Base-by-base conservation (phyloP, 1,139 yeast genomes). In the Pichia sp. region DNA sequence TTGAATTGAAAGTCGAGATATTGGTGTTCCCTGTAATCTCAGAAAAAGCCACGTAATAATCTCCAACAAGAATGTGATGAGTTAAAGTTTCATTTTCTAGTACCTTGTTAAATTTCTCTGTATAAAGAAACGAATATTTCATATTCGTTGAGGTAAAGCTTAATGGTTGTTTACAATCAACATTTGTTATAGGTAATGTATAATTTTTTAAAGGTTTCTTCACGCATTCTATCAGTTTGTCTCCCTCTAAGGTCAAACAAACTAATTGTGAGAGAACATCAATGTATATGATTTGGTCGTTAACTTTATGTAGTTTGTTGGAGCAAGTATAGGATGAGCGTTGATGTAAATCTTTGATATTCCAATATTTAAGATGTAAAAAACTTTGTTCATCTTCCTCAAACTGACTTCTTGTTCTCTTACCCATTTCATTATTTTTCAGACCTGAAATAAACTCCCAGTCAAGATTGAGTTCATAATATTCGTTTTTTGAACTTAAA, bases 111-210 rank as follows among this genome's bases (percentile, higher is more conserved):
- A 32, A 30, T 8, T 18, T 26, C n/a, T 26, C 12, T 17, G 39
- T 30, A 17, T 31, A 23, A 18, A 41, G 26, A 18, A n/a, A 17
- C 4, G 39, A 35, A n/a, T 14, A 9, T 11, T 26, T 22, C 9
- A 21, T 20, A 35, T 41, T 24, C 10, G 36, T 38, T 21, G 34
- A 21, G 18, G 39, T 37, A 31, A 12, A 41, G 15, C 19, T 30
- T 15, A 37, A 14, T 3, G 8, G 6, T 3, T 26, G 6, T 14
- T 14, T 8, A 22, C 35, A 6, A 15, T 21, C 8, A 7, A 32
- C 2, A 19, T 10, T 30, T 5, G 42, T 32, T 9, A 42, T 33
- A 15, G 45, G 42, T 19, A 39, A 22, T 3, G 34, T 19, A 21
- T 24, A 14, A 24, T 22, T 22, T 23, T 30, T 39, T 9, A 28